Evolutionary conservation across 2,329 filamentous ascomycete species (phyloP).

Genomic region (Fusarium gaditjirri): DNA sequence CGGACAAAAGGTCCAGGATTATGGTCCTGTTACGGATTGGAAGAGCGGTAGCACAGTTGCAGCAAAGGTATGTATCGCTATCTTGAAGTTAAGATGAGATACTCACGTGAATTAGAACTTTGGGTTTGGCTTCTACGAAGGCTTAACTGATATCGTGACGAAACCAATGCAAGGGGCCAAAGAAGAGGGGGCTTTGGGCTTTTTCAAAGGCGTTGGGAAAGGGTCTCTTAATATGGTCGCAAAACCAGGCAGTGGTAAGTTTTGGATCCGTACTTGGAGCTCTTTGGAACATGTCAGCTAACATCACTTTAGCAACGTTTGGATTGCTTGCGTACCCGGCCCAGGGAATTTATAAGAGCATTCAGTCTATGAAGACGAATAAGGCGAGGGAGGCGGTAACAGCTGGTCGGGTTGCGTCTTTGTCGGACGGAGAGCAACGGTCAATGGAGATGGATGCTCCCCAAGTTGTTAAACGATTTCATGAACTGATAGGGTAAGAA

Average conservation of each 20-base stretch:
- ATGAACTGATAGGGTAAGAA: not conserved
- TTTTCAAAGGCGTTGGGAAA: not conserved
- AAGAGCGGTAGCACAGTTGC: not conserved
- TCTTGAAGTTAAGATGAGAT: accelerated
- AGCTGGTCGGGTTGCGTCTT: not conserved
- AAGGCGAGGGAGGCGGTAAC: not conserved
- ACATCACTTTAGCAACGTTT: not conserved
- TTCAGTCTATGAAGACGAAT: accelerated
- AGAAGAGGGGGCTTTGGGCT: not conserved
- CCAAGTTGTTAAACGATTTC: not conserved
- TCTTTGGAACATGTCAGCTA: accelerated
- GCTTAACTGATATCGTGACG: not conserved
- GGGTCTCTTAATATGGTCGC: not conserved
- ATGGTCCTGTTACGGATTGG: not conserved
- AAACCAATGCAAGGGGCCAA: not conserved
- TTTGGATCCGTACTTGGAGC: accelerated
- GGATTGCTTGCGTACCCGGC: not conserved
- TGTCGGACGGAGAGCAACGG: accelerated
- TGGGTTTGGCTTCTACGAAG: not conserved
- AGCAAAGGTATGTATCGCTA: not conserved
- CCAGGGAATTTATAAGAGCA: not conserved
- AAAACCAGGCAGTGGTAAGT: constrained; percentile 5
- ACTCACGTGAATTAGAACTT: not conserved
- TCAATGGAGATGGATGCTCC: accelerated
- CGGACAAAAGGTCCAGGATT: not conserved